Evolutionary conservation across 495 filamentous ascomycete genomes (phyloP).

Genomic region (Aspergillus sclerotiicarbonarius): DNA sequence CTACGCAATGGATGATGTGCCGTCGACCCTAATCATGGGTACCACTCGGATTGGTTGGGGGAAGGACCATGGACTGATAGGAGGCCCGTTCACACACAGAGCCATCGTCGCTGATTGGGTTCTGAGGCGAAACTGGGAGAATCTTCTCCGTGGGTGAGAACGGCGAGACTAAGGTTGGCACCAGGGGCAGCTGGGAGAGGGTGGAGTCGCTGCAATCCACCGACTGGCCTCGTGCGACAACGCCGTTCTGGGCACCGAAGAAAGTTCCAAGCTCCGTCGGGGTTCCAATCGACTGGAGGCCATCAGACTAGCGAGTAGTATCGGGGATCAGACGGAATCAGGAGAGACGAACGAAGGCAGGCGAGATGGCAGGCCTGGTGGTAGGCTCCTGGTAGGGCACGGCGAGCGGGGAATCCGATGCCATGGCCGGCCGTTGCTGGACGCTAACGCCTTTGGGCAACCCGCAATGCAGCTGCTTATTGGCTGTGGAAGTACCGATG

Average conservation of each 20-base stretch:
- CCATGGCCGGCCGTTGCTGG: background rate
- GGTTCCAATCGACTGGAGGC: slow-evolving; percentile 5
- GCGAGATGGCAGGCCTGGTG: background rate
- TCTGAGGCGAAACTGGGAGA: background rate
- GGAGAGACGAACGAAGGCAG: background rate
- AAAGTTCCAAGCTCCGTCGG: slow-evolving; percentile 7
- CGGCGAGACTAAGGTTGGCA: slow-evolving; percentile 20
- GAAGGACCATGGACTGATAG: background rate
- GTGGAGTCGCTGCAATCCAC: slow-evolving; percentile 3
- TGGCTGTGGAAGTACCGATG: background rate
- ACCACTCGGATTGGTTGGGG: slow-evolving; percentile 3
- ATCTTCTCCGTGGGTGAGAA: background rate
- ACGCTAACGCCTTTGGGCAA: background rate
- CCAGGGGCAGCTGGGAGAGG: slow-evolving; percentile 12
- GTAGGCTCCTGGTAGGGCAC: background rate
- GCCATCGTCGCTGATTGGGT: slow-evolving; percentile 18
- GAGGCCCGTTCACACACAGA: slow-evolving; percentile 21
- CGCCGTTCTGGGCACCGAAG: background rate
- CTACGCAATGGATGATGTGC: background rate
- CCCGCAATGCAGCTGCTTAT: background rate
- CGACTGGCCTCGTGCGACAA: slow-evolving; percentile 3
- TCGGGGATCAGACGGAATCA: background rate
- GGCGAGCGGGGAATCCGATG: background rate
- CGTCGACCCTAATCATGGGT: background rate
- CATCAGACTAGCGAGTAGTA: background rate